Evolutionary conservation across 768 basidiomycete species (phyloP).

Genomic region (Lentinus brumalis): DNA sequence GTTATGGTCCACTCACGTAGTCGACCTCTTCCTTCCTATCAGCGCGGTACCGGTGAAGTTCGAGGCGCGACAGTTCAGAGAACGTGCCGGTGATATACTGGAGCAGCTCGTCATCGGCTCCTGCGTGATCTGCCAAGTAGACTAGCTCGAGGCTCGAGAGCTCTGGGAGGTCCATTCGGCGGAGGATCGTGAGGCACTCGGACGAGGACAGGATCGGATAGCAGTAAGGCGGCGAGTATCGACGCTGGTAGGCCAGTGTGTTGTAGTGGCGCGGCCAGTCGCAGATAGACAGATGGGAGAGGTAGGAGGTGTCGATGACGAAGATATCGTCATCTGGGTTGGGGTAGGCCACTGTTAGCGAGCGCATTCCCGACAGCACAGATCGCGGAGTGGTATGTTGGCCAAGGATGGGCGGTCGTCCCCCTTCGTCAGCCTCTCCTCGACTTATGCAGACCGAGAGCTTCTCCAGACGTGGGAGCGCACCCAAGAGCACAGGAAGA

Average conservation of each 20-base stretch:
- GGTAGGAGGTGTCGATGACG: background rate
- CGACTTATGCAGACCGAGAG: background rate
- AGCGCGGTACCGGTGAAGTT: conserved; percentile 1
- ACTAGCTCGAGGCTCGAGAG: background rate
- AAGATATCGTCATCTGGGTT: background rate
- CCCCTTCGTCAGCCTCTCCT: background rate
- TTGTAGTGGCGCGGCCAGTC: background rate
- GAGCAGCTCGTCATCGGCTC: conserved; percentile 1
- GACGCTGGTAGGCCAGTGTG: background rate
- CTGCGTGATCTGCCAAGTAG: background rate
- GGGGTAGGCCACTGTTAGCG: background rate
- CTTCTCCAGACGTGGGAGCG: background rate
- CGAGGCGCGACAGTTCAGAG: background rate
- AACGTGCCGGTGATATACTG: background rate
- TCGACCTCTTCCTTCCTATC: background rate
- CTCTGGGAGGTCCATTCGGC: background rate
- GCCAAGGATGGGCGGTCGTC: background rate
- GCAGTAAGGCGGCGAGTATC: background rate
- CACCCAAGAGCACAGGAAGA: background rate
- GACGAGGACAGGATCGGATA: background rate
- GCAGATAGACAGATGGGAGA: background rate
- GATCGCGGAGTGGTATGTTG: background rate
- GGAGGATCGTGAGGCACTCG: background rate
- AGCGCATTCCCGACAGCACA: background rate
- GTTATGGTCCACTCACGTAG: background rate